Evolutionary conservation across 331 rosid species (phyloP).

Genomic region (Quercus phellos): DNA sequence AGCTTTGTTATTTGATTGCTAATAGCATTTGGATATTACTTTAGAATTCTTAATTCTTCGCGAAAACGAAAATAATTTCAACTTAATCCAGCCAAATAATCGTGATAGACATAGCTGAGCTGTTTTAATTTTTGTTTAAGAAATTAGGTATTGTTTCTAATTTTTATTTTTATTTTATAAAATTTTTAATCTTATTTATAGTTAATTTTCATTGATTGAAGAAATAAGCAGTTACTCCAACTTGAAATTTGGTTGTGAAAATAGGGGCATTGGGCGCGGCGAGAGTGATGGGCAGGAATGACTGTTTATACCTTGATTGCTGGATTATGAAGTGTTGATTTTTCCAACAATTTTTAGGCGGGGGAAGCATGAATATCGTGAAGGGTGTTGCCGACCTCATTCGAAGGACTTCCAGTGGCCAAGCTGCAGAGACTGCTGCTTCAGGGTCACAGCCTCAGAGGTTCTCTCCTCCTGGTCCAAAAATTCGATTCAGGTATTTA

Average conservation of each 20-base stretch:
- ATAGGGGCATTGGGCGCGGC: constrained; percentile 14
- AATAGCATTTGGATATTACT: no score
- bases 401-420: constrained; percentile 76
- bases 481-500: constrained; percentile 77
- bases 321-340: constrained; percentile 30
- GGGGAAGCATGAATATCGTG: constrained; percentile 85
- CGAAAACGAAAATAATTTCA: constrained; percentile 5
- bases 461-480: constrained; percentile 67
- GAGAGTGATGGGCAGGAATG: constrained; percentile 44
- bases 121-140: not conserved
- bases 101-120: not conserved
- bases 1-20: no score
- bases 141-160: not conserved
- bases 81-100: not conserved
- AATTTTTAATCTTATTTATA: not conserved
- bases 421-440: constrained; percentile 46
- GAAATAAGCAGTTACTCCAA: not conserved
- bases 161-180: not conserved
- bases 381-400: constrained; percentile 96
- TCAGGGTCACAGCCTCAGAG: constrained; percentile 57
- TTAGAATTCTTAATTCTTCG: not conserved
- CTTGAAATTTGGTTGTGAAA: not conserved
- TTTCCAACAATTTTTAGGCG: constrained; percentile 15
- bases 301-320: constrained; percentile 1
- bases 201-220: not conserved